Evolutionary conservation across 2,329 filamentous ascomycete species (phyloP).

Genomic region (Cladophialophora psammophila): DNA sequence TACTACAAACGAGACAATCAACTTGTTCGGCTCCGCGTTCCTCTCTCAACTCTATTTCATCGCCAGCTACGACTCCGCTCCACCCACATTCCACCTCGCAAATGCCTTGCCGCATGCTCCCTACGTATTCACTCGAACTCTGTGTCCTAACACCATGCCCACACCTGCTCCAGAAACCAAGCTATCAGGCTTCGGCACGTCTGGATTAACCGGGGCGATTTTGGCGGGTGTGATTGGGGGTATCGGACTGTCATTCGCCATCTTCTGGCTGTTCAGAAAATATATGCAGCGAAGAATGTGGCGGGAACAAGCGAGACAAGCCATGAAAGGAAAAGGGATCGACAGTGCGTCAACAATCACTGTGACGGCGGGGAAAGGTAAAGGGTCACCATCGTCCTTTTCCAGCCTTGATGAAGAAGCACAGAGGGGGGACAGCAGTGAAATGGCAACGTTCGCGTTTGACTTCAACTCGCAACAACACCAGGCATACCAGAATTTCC

Average conservation of each 20-base stretch:
- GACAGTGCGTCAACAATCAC: constrained; percentile 20
- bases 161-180: constrained; percentile 41
- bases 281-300: constrained; percentile 24
- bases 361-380: constrained; percentile 5
- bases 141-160: constrained; percentile 49
- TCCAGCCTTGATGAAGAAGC: constrained; percentile 8
- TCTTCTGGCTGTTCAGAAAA: constrained; percentile 32
- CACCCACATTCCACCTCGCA: constrained; percentile 50
- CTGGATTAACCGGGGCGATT: constrained; percentile 39
- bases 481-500: constrained; percentile 27
- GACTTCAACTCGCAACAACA: constrained; percentile 31
- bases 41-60: constrained; percentile 55
- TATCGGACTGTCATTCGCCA: constrained; percentile 35
- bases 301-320: constrained; percentile 9
- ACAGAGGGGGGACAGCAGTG: constrained; percentile 14
- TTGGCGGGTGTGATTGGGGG: constrained; percentile 45
- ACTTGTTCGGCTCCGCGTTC: constrained; percentile 51
- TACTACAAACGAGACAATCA: constrained; percentile 35
- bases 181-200: constrained; percentile 29
- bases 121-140: constrained; percentile 51
- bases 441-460: constrained; percentile 29
- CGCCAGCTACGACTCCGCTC: constrained; percentile 50
- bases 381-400: constrained; percentile 19
- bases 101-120: constrained; percentile 49
- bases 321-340: constrained; percentile 22